Evolutionary conservation across 208 protist genomes (phyloP), one percentile per base, ranked within the genome.

Genomic region (Angomonas desouzai): DNA sequence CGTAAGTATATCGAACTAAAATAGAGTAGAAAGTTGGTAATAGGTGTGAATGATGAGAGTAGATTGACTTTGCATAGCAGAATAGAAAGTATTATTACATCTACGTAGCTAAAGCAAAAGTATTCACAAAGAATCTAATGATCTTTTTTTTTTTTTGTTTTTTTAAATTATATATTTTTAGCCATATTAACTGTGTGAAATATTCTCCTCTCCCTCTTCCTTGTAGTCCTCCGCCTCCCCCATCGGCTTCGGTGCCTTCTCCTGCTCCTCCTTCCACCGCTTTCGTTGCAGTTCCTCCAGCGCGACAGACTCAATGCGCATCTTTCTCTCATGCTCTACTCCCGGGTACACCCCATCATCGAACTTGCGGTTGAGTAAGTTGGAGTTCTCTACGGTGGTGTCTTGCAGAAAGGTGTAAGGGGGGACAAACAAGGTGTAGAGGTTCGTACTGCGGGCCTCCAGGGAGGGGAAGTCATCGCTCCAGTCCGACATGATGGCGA

Each of bases 341-440:
- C 90, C 90, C 0, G 90, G 90, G 64, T 96, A 96, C 49, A 96
- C 66, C 38, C 83, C 83, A 48, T 96, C 87, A 62, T 96, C 90
- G 56, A 92, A 92, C 72, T 85, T 89, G n/a, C 90, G 90, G 64
- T 93, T 81, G 0, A 96, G 83, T 36, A 96, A 34, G 48, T 92
- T 84, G 25, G 75, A 83, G 48, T 96, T 85, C 10, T 71, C 62
- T 3, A 93, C 77, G 43, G 47, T 59, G 27, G 57, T 48, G 60
- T 91, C 81, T 10, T 77, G 70, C n/a, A 56, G 49, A 32, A 96
- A 94, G 48, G 49, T 67, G 62, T 83, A 91, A 0, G 90, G 90
- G 10, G 90, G 90, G 13, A 83, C 91, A 69, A 90, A 96, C 64
- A 80, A 72, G 48, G 87, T 90, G 77, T 96, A 93, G 4, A 96